Base-by-base conservation (phyloP, 1,284 basidiomycete genomes). In the Apiotrichum montevideense region DNA sequence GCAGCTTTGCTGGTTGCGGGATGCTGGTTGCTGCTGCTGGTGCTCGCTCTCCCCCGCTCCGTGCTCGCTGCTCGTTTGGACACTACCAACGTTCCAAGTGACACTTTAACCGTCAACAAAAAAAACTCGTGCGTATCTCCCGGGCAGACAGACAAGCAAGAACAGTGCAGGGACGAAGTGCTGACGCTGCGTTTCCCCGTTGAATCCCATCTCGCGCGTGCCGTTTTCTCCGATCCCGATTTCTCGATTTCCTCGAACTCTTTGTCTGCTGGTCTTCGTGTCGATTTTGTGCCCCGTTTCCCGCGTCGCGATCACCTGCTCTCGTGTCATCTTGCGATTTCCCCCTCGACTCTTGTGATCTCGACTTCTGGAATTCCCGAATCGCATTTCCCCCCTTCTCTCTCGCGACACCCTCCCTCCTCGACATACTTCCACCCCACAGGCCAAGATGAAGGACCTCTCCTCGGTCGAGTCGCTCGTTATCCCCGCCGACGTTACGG, bases 401-500 rank as follows among this genome's bases (percentile, higher is more conserved):
- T 35, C 29, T 42, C n/a, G 11, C 41, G 41, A 42, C 8, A 42
- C n/a, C 29, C 29, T 9, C 34, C 33, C 35, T 15, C 51, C 39
- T 45, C 35, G 41, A 50, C 33, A 32, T 80, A 54, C 40, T 50
- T 34, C 3, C 29, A 37, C 42, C 29, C 39, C 13, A 57, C 58
- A 59, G 61, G 61, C 57, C 57, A 74, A 73, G 69, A 78, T 78
- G 77, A 78, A 78, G 74, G 77, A 78, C 72, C 70, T 78, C 70
- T 66, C 72, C 54, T 71, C 73, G 61, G 66, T 74, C 66, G 94
- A 98, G 87, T 88, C 91, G 79, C 86, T 97, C 79, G 82, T 83
- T 63, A 85, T 97, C 72, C 94, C 94, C 59, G 85, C 87, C 74
- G 85, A 84, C 68, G 87, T 98, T 71, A 85, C 86, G 57, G 84